Percentiles rank a stretch among this genome's conserved stretches.
phyloP scores from a whole-genome alignment of 768 basidiomycete genomes.

The Pulveroboletus sp. region DNA sequence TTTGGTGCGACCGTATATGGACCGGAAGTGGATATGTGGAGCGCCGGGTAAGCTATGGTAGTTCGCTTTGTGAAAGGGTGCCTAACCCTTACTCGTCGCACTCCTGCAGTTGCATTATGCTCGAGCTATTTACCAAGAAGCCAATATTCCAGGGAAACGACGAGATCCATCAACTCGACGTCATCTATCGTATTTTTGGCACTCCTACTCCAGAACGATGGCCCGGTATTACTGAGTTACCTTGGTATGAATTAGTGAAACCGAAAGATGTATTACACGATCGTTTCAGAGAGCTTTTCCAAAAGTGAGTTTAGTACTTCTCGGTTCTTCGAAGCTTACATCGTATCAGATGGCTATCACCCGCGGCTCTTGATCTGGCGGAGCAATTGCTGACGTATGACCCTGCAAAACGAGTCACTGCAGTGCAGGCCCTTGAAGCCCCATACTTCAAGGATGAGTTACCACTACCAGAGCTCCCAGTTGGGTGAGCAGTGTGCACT shows the following conservation, averaged over 20 bases:
- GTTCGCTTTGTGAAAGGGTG: not conserved
- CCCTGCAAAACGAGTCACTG: conserved; percentile 71
- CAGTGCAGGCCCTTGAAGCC: conserved; percentile 72
- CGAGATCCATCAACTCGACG: conserved; percentile 95
- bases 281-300: conserved; percentile 79
- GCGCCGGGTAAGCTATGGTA: conserved; percentile 68
- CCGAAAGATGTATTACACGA: conserved; percentile 72
- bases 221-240: conserved; percentile 76
- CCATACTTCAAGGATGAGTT: conserved; percentile 83
- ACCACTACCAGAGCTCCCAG: conserved; percentile 68
- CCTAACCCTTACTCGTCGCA: not conserved
- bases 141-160: conserved; percentile 98
- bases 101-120: conserved; percentile 84
- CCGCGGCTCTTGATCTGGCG: conserved; percentile 83
- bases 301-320: conserved; percentile 53
- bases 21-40: conserved; percentile 99
- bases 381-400: conserved; percentile 78
- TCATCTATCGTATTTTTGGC: conserved; percentile 86
- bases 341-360: conserved; percentile 69
- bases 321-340: not conserved
- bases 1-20: conserved; percentile 96
- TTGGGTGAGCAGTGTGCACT: conserved; percentile 53
- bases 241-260: conserved; percentile 99
- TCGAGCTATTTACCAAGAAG: conserved; percentile 92
- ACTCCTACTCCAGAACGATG: conserved; percentile 82